phyloP scores from a whole-genome alignment of 176 grass and related monocot genomes.

The Typha latifolia region DNA sequence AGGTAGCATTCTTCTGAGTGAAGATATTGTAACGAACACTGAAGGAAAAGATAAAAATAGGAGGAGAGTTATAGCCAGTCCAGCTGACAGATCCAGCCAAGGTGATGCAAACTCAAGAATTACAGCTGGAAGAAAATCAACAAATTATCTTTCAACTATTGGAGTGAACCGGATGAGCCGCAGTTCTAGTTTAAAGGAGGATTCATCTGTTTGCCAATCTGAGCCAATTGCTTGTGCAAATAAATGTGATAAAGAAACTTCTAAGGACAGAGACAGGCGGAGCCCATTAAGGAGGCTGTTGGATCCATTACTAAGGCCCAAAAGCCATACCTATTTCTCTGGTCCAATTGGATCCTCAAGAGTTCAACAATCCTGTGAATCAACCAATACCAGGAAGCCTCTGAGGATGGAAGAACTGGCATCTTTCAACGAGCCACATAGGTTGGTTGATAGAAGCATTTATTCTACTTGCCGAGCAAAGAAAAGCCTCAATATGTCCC shows the following conservation, averaged over 20 bases:
- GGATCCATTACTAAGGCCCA: slow-evolving; percentile 78
- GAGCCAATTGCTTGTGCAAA: slow-evolving; percentile 20
- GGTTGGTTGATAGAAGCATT: slow-evolving; percentile 39
- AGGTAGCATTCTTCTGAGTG: slow-evolving; percentile 4
- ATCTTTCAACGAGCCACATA: slow-evolving; percentile 25
- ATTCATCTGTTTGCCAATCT: slow-evolving; percentile 17
- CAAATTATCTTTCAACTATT: slow-evolving; percentile 19
- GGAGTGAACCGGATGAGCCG: slow-evolving; percentile 33
- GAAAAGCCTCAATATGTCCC: slow-evolving; percentile 19
- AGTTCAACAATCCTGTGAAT: slow-evolving; percentile 33
- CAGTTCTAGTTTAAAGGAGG: slow-evolving; percentile 59
- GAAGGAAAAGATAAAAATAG: slow-evolving; percentile 11
- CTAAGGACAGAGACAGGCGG: slow-evolving; percentile 52
- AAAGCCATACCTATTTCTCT: slow-evolving; percentile 25
- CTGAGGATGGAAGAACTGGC: slow-evolving; percentile 23
- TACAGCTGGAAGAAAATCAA: slow-evolving; percentile 19
- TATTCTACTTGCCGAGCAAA: slow-evolving; percentile 22
- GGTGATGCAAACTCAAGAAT: slow-evolving; percentile 30
- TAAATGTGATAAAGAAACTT: slow-evolving; percentile 42
- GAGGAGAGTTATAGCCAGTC: slow-evolving; percentile 12
- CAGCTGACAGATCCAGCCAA: slow-evolving; percentile 6
- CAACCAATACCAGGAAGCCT: slow-evolving; percentile 21
- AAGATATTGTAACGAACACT: slow-evolving; percentile 19
- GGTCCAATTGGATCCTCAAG: slow-evolving; percentile 32
- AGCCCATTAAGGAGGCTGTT: slow-evolving; percentile 89